A percentile compares a stretch with the other conserved stretches of the same genome.
Evolutionary conservation across 768 basidiomycete genomes (phyloP).

Genomic region (Lactarius hengduanensis): DNA sequence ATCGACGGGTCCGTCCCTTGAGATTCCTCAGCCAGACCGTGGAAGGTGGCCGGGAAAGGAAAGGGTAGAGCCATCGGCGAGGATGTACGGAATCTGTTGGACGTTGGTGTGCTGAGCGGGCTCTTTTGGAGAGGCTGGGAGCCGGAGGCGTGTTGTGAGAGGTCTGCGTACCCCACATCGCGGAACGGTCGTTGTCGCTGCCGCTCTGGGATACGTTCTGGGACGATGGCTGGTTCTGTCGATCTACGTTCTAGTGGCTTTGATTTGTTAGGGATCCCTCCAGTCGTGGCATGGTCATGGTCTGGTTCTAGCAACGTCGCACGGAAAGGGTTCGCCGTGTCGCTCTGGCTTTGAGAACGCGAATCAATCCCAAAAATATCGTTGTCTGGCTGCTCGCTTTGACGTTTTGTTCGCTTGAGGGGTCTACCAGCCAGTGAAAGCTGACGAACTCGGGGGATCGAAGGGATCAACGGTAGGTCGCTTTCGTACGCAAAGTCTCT

Average conservation of each 20-base stretch:
- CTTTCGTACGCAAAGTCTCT: constrained; percentile 70
- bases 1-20: constrained; percentile 48
- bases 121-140: constrained; percentile 12
- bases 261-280: constrained; percentile 6
- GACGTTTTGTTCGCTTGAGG: constrained; percentile 40
- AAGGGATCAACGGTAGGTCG: constrained; percentile 57
- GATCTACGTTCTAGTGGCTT: constrained; percentile 25
- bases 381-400: constrained; percentile 33
- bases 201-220: constrained; percentile 15
- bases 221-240: constrained; percentile 25
- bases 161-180: constrained; percentile 19
- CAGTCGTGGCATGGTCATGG: not conserved
- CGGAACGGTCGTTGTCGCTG: constrained; percentile 15
- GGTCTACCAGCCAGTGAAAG: constrained; percentile 44
- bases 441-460: constrained; percentile 50
- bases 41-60: constrained; percentile 17
- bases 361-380: constrained; percentile 30
- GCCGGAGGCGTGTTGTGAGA: constrained; percentile 19
- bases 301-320: constrained; percentile 2
- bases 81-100: not conserved
- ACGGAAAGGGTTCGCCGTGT: not conserved
- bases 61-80: constrained; percentile 5
- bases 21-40: constrained; percentile 32
- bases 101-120: constrained; percentile 5
- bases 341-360: constrained; percentile 20